A percentile compares a stretch with the other conserved stretches of the same genome.
Conservation (phyloP, 1,284 basidiomycete species). For the Puccinia triticina region DNA sequence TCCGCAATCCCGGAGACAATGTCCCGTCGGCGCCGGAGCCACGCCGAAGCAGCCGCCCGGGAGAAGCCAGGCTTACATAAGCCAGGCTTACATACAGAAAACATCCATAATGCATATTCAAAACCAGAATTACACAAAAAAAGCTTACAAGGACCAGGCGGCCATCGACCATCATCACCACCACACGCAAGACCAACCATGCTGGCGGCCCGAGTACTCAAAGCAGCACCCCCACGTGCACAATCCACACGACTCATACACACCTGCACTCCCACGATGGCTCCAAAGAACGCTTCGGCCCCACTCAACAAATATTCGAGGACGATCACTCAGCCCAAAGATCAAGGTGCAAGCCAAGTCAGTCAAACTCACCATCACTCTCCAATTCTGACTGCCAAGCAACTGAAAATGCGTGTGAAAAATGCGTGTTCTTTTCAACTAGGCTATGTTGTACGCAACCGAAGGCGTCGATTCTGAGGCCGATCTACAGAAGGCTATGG, state of each 20-base stretch:
- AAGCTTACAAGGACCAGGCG: too few species aligned
- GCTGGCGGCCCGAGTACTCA: background rate
- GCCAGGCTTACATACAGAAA: too few species aligned
- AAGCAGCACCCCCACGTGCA: background rate
- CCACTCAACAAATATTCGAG: conserved; percentile 79
- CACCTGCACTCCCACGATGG: conserved; percentile 8
- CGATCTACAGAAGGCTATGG: conserved; percentile 84
- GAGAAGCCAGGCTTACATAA: too few species aligned
- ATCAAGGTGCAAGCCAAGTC: conserved; percentile 89
- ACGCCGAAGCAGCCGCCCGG: too few species aligned
- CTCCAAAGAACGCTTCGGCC: conserved; percentile 60
- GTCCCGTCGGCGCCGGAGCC: too few species aligned
- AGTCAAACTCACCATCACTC: conserved; percentile 52
- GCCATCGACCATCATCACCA: too few species aligned
- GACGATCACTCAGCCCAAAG: conserved; percentile 81
- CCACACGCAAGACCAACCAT: background rate
- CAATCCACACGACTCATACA: background rate
- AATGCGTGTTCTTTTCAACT: too few species aligned
- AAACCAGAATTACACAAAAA: too few species aligned
- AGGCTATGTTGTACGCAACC: conserved; percentile 94
- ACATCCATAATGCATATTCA: too few species aligned
- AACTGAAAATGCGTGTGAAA: too few species aligned
- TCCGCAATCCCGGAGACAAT: too few species aligned
- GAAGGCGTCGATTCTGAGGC: conserved; percentile 76
- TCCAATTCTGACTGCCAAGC: too few species aligned